Evolutionary conservation across 345 rosid species (phyloP).

Genomic region (Nasturtium officinale): DNA sequence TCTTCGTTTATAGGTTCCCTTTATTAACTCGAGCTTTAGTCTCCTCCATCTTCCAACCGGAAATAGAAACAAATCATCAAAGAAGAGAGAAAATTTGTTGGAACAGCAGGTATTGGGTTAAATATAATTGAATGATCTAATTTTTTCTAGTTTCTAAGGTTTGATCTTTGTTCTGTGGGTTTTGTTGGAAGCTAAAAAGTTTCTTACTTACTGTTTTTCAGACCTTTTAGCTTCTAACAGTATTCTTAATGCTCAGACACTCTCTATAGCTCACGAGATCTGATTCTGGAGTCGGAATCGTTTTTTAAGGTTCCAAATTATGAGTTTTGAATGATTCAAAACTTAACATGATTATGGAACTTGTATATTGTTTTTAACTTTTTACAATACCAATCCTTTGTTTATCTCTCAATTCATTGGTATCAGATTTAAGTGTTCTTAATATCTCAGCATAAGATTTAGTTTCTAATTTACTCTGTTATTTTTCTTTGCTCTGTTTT

Average conservation of each 20-base stretch:
- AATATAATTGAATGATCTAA: not conserved
- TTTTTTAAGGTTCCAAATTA: not conserved
- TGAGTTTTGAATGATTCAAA: slow-evolving; percentile 12
- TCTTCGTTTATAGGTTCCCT: slow-evolving; percentile 8
- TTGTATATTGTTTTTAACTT: not conserved
- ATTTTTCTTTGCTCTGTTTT: slow-evolving; percentile 7
- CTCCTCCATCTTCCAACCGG: slow-evolving; percentile 23
- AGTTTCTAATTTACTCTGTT: not conserved
- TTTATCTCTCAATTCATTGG: slow-evolving; percentile 11
- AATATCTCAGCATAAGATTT: slow-evolving; percentile 6
- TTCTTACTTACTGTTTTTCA: slow-evolving; percentile 29
- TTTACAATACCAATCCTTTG: not conserved
- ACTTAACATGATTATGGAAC: slow-evolving; percentile 1
- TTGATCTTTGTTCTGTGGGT: slow-evolving; percentile 28
- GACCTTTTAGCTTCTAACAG: slow-evolving; percentile 27
- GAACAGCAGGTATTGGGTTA: slow-evolving; percentile 22
- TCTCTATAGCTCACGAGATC: slow-evolving; percentile 15
- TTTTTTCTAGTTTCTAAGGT: slow-evolving; percentile 9
- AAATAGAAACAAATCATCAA: slow-evolving; percentile 7
- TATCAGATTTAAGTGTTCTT: slow-evolving; percentile 24
- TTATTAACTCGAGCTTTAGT: slow-evolving; percentile 23
- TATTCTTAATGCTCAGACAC: not conserved
- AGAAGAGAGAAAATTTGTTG: not conserved
- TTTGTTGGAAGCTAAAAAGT: slow-evolving; percentile 31
- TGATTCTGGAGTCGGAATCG: slow-evolving; percentile 36